Conservation (phyloP, 257 asterid genomes). For the Nicotiana noctiflora region DNA sequence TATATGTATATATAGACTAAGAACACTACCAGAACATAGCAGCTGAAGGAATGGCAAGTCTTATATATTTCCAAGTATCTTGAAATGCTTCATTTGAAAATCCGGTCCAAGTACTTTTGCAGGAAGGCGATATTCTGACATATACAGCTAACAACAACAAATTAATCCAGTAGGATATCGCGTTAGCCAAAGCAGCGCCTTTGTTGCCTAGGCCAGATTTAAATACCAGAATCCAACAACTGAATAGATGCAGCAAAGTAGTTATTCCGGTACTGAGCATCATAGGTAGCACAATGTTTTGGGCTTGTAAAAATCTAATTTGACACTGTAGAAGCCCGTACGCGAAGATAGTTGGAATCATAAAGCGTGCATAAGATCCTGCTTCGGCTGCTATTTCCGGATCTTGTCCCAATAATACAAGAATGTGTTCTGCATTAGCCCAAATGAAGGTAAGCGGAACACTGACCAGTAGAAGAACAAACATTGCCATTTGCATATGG, state of each 20-base stretch:
- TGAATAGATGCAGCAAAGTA: slow-evolving; percentile 34
- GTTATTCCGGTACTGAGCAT: slow-evolving; percentile 55
- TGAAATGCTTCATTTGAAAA: slow-evolving; percentile 46
- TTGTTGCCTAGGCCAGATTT: slow-evolving; percentile 51
- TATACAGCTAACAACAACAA: slow-evolving; percentile 38
- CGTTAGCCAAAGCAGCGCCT: slow-evolving; percentile 67
- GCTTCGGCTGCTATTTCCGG: slow-evolving; percentile 51
- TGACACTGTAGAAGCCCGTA: slow-evolving; percentile 57
- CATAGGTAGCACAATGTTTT: slow-evolving; percentile 59
- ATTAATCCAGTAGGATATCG: slow-evolving; percentile 60
- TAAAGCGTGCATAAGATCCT: slow-evolving; percentile 42
- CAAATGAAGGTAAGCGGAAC: slow-evolving; percentile 8
- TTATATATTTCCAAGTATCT: slow-evolving; percentile 37
- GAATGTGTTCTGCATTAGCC: not conserved
- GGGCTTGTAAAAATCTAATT: slow-evolving; percentile 52
- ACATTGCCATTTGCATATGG: slow-evolving; percentile 17
- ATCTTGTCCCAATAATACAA: slow-evolving; percentile 43
- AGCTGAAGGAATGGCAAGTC: slow-evolving; percentile 62
- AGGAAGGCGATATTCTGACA: slow-evolving; percentile 46
- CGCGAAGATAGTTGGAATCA: slow-evolving; percentile 56
- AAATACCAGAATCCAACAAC: slow-evolving; percentile 52
- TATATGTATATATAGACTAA: not conserved
- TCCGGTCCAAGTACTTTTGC: slow-evolving; percentile 51
- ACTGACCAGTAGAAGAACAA: not conserved
- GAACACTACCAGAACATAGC: slow-evolving; percentile 50